phyloP scores from a whole-genome alignment of 768 basidiomycete species.

The Leccinum incarnatum region DNA sequence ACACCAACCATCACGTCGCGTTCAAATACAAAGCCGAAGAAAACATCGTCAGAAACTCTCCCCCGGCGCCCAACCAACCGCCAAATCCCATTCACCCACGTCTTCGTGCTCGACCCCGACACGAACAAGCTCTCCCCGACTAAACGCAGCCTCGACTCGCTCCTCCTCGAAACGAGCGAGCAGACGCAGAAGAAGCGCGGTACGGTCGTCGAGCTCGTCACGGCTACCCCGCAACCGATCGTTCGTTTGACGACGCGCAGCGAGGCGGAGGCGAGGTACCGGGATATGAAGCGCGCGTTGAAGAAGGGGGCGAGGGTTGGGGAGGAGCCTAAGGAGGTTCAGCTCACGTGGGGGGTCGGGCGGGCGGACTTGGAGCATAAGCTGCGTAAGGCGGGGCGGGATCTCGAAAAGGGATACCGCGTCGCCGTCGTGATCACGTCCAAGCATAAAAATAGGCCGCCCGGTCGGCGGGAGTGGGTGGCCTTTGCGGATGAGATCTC shows the following conservation, averaged over 20 bases:
- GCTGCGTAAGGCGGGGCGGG: constrained; percentile 51
- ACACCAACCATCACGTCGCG: background rate
- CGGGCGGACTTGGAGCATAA: constrained; percentile 64
- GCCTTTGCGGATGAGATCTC: constrained; percentile 44
- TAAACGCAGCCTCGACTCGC: constrained; percentile 31
- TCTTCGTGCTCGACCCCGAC: constrained; percentile 48
- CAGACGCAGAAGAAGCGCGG: constrained; percentile 9
- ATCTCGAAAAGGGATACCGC: constrained; percentile 57
- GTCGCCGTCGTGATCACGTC: constrained; percentile 55
- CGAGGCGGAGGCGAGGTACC: constrained; percentile 38
- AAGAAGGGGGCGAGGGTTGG: constrained; percentile 29
- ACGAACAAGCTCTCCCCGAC: constrained; percentile 39
- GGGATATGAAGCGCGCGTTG: constrained; percentile 35
- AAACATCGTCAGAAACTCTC: background rate
- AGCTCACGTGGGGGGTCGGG: constrained; percentile 66
- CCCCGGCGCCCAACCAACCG: constrained; percentile 31
- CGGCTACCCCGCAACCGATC: constrained; percentile 47
- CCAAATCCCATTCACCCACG: constrained; percentile 41
- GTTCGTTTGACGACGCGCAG: constrained; percentile 56
- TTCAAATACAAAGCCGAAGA: accelerated
- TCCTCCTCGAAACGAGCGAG: constrained; percentile 52
- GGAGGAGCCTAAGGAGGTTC: constrained; percentile 58
- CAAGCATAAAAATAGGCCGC: constrained; percentile 45
- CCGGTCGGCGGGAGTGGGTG: constrained; percentile 39
- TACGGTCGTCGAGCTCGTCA: constrained; percentile 55